phyloP scores from a whole-genome alignment of 2,329 filamentous ascomycete species.

The Ophiostoma triangulosporum region DNA sequence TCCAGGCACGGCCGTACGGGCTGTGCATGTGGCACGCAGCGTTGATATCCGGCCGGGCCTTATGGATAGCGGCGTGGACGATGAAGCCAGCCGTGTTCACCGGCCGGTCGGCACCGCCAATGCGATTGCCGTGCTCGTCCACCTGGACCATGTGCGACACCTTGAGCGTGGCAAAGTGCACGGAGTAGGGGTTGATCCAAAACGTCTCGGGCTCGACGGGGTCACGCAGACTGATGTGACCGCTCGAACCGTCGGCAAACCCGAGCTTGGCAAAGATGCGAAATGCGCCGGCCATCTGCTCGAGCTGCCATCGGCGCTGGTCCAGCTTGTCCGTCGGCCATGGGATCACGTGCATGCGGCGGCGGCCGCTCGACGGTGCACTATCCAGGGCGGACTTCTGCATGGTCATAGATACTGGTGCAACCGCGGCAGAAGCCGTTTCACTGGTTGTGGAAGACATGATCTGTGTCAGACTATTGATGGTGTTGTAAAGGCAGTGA shows the following conservation, averaged over 20 bases:
- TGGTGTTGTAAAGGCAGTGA: background rate
- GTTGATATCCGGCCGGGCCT: constrained; percentile 40
- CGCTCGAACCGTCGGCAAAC: constrained; percentile 46
- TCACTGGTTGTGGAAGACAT: background rate
- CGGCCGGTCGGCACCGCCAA: constrained; percentile 32
- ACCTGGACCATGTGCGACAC: constrained; percentile 45
- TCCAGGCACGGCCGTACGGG: constrained; percentile 42
- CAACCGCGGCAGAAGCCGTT: background rate
- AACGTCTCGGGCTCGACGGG: constrained; percentile 40
- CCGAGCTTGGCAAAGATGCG: constrained; percentile 46
- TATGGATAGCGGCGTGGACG: constrained; percentile 46
- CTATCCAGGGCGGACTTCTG: background rate
- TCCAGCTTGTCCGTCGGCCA: background rate
- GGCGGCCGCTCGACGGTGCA: background rate
- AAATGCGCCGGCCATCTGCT: constrained; percentile 45
- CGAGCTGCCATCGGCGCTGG: background rate
- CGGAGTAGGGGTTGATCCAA: constrained; percentile 48
- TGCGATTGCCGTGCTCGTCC: constrained; percentile 37
- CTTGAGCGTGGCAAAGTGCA: constrained; percentile 43
- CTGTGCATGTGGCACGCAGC: constrained; percentile 47
- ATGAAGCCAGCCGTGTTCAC: constrained; percentile 47
- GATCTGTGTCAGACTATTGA: background rate
- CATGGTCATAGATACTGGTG: background rate
- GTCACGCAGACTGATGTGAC: constrained; percentile 48
- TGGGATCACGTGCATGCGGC: background rate